phyloP scores from a whole-genome alignment of 1,284 basidiomycete species.

The Meira nashicola region DNA sequence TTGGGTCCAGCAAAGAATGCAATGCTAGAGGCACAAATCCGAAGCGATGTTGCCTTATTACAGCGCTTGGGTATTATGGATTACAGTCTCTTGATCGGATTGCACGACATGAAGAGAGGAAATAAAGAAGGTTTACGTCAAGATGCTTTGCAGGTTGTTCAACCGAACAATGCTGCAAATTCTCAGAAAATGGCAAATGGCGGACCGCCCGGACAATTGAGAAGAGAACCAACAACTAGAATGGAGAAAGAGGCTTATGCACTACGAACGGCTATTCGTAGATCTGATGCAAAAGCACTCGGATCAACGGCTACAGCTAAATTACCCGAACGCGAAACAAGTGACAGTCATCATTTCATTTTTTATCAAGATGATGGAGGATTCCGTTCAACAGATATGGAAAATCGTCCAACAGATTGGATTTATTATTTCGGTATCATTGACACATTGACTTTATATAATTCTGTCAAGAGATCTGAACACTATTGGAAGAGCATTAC shows the following conservation, averaged over 20 bases:
- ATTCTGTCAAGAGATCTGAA: conserved; percentile 72
- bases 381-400: conserved; percentile 78
- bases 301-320: conserved; percentile 61
- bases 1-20: conserved; percentile 91
- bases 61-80: conserved; percentile 87
- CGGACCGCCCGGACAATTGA: not conserved
- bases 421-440: conserved; percentile 72
- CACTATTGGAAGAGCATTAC: conserved; percentile 86
- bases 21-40: conserved; percentile 79
- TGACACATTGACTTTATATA: conserved; percentile 69
- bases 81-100: conserved; percentile 87
- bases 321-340: conserved; percentile 64
- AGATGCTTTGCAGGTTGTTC: conserved; percentile 85
- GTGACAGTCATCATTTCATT: conserved; percentile 76
- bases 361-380: conserved; percentile 98
- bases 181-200: not conserved
- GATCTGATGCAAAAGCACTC: conserved; percentile 73
- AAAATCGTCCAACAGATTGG: conserved; percentile 67
- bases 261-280: conserved; percentile 63
- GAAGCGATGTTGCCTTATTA: conserved; percentile 79
- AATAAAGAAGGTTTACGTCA: conserved; percentile 85
- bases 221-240: conserved; percentile 20
- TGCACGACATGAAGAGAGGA: conserved; percentile 84
- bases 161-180: conserved; percentile 58
- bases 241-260: conserved; percentile 61